phyloP scores from a whole-genome alignment of 345 rosid genomes.

The Eutrema heterophyllum region DNA sequence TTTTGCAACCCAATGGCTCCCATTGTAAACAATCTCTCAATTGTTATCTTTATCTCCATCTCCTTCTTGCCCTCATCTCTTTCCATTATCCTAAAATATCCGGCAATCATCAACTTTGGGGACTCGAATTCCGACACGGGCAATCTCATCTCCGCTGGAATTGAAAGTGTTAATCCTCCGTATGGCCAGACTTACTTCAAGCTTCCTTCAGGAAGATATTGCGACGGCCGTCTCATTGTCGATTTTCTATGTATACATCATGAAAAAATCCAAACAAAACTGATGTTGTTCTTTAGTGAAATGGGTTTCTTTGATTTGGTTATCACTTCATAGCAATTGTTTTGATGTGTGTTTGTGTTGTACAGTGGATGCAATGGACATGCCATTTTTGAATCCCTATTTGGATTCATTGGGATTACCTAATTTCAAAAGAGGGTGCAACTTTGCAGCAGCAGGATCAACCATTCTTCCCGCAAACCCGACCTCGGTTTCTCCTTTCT shows the following conservation, averaged over 20 bases:
- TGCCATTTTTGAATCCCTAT: slow-evolving; percentile 83
- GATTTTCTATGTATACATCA: slow-evolving; percentile 65
- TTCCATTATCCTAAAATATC: slow-evolving; percentile 51
- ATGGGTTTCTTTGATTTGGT: not conserved
- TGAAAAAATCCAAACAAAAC: not conserved
- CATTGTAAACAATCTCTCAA: not conserved
- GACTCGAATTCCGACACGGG: slow-evolving; percentile 95
- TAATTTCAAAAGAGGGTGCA: slow-evolving; percentile 75
- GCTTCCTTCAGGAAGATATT: slow-evolving; percentile 72
- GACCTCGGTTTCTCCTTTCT: slow-evolving; percentile 70
- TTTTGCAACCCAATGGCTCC: slow-evolving; percentile 19
- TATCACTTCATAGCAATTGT: not conserved
- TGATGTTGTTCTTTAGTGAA: not conserved
- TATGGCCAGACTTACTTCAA: slow-evolving; percentile 62
- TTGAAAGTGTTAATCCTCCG: slow-evolving; percentile 57
- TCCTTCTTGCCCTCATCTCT: slow-evolving; percentile 31
- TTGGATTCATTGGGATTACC: slow-evolving; percentile 82
- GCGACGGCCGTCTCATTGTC: slow-evolving; percentile 71
- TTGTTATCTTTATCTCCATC: slow-evolving; percentile 28
- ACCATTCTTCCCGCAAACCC: slow-evolving; percentile 72
- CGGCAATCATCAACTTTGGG: slow-evolving; percentile 80
- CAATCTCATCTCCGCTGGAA: slow-evolving; percentile 63
- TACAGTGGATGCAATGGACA: slow-evolving; percentile 93
- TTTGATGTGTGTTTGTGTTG: not conserved
- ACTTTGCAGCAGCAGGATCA: slow-evolving; percentile 90